Base-by-base conservation (phyloP, 768 basidiomycete genomes). In the Lentinula lateritia region DNA sequence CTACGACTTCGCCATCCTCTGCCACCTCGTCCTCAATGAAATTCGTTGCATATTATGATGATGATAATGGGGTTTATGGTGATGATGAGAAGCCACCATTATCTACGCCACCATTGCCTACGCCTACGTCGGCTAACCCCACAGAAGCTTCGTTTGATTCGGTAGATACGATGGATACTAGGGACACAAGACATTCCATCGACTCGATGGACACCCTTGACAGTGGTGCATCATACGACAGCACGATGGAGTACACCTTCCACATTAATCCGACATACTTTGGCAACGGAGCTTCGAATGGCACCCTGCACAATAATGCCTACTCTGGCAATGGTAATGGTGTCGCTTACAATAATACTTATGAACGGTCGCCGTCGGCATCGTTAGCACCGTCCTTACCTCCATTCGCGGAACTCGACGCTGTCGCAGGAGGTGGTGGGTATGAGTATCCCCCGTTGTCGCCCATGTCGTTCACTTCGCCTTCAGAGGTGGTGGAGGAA, bases 361-460 rank as follows among this genome's bases (percentile, higher is more conserved):
- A 36, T 34, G 39, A 52, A 34, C 20, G 50, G 20, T 16, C 50
- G 10, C 16, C 32, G n/a, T 52, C 28, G 34, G 7, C 13, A 52
- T 52, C 50, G n/a, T 10, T 36, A 35, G 50, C 28, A 18, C 53
- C 46, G 35, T 60, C 58, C 15, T 23, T 60, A 36, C 58, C 58
- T 10, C 58, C 58, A 10, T 60, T 60, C 16, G 28, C 59, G 36
- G n/a, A 90, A 61, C 78, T 94, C 61, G 90, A 91, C 66, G 93
- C 92, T 50, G 86, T 92, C 58, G 92, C 92, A 57, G 90, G 88
- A 63, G 85, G 88, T 59, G 89, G 89, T 60, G 89, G 89, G 70
- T 84, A 80, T 61, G 79, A 80, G 63, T 75, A 78, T 63, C 80
- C 86, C 45, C 85, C 88, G n/a, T 72, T 87, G 48, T 89, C 88